Percentiles rank a stretch among this genome's conserved stretches.
These are phyloP conservation scores for Marchantia paleacea DNA, from an alignment of 225 moss, liverwort and hornwort genomes.

Conservation along the genomic window DNA sequence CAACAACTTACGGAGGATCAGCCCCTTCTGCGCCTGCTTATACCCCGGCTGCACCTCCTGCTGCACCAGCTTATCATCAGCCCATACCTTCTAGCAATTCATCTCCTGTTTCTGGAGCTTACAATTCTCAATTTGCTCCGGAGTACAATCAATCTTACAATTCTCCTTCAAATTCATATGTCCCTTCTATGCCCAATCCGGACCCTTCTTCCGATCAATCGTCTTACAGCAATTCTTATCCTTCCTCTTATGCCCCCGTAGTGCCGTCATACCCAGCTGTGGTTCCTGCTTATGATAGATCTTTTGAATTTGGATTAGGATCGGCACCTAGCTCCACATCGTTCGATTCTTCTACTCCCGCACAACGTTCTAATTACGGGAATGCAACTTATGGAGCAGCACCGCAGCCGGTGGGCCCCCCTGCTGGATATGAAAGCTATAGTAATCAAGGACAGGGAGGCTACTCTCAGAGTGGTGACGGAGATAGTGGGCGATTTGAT, in stretches of 20 bases:
- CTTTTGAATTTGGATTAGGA: constrained; percentile 43
- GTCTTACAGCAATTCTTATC: constrained; percentile 36
- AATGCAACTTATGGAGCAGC: constrained; percentile 26
- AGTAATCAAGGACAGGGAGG: constrained; percentile 28
- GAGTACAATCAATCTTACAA: constrained; percentile 27
- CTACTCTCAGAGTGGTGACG: constrained; percentile 16
- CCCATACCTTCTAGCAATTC: constrained; percentile 43
- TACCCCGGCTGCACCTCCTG: constrained; percentile 27
- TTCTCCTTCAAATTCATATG: constrained; percentile 36
- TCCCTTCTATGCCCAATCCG: constrained; percentile 21
- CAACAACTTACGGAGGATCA: constrained; percentile 40
- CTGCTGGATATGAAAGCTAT: constrained; percentile 37
- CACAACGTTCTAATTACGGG: constrained; percentile 37
- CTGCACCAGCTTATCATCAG: constrained; percentile 42
- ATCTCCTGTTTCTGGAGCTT: constrained; percentile 34
- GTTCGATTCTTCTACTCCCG: constrained; percentile 42
- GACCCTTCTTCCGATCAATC: constrained; percentile 40
- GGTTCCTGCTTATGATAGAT: constrained; percentile 58
- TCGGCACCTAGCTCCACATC: constrained; percentile 32
- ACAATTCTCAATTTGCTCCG: constrained; percentile 37
- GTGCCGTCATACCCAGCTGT: constrained; percentile 54
- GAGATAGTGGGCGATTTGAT: constrained; percentile 24
- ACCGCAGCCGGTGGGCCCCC: constrained; percentile 28
- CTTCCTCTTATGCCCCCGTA: constrained; percentile 49
- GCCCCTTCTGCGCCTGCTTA: constrained; percentile 43